A percentile compares a stretch with the other conserved stretches of the same genome.
Conservation (phyloP, 2,329 filamentous ascomycete genomes). For the Exophiala xenobiotica region DNA sequence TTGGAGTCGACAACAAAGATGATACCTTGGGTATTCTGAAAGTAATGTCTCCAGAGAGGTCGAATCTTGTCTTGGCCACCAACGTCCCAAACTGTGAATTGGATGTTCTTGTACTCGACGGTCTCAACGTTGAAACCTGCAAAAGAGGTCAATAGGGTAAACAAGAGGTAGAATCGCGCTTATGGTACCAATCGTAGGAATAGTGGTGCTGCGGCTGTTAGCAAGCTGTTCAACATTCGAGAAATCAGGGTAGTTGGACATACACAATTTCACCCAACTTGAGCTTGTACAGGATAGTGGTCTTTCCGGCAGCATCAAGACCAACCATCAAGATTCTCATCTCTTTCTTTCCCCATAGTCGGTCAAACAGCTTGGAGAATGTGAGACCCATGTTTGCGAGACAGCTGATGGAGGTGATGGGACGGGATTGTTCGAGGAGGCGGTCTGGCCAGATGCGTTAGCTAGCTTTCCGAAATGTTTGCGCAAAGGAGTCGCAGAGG, state of each 20-base stretch:
- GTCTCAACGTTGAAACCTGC: conserved; percentile 99
- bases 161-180: conserved; percentile 7
- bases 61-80: conserved; percentile 99
- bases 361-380: conserved; percentile 94
- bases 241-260: conserved; percentile 10
- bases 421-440: conserved; percentile 36
- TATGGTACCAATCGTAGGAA: conserved; percentile 84
- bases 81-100: conserved; percentile 99
- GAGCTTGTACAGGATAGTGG: conserved; percentile 99
- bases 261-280: conserved; percentile 71
- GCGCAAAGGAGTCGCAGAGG: no score
- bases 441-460: conserved; percentile 35
- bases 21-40: conserved; percentile 99
- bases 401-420: conserved; percentile 31
- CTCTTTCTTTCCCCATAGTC: conserved; percentile 99
- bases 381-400: conserved; percentile 86
- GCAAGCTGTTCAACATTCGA: conserved; percentile 2
- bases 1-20: conserved; percentile 99
- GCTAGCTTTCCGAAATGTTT: conserved; percentile 18
- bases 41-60: conserved; percentile 99
- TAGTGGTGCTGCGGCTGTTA: conserved; percentile 73
- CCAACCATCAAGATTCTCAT: conserved; percentile 99
- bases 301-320: conserved; percentile 99
- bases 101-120: conserved; percentile 99
- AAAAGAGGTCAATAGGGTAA: conserved; percentile 12